Conservation (phyloP, 768 basidiomycete genomes). For the Filobasidium floriforme region DNA sequence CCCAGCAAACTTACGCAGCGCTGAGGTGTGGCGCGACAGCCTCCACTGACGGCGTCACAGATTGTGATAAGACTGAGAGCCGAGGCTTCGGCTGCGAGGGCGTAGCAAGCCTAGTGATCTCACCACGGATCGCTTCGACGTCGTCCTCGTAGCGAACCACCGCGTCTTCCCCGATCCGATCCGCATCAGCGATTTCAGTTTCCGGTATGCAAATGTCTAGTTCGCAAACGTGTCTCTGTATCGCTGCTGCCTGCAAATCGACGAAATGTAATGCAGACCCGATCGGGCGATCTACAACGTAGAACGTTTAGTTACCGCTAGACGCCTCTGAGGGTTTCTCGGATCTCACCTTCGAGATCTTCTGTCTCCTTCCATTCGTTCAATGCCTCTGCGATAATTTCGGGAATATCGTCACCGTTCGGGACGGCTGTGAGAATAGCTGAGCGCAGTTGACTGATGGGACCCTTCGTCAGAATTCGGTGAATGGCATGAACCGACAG, state of each 20-base stretch:
- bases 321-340: not conserved
- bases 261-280: not conserved
- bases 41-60: too few relatives aligned
- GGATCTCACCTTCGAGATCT: not conserved
- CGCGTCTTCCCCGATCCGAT: not conserved
- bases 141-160: slow-evolving; percentile 10
- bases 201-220: not conserved
- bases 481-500: not conserved
- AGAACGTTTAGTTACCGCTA: not conserved
- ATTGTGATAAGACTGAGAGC: too few relatives aligned
- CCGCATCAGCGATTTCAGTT: not conserved
- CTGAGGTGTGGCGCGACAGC: too few relatives aligned
- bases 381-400: not conserved
- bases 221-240: not conserved
- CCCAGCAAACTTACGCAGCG: too few relatives aligned
- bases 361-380: not conserved
- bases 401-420: not conserved
- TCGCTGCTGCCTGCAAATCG: not conserved
- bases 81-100: too few relatives aligned
- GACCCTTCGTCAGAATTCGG: not conserved
- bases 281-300: not conserved
- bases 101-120: not conserved
- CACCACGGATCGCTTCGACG: slow-evolving; percentile 14
- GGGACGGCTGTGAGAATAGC: not conserved
- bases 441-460: not conserved